A percentile compares a stretch with the other conserved stretches of the same genome.
These are phyloP conservation scores for Pezizomycotina sp. DNA, from an alignment of 2,329 filamentous ascomycete genomes.

Conservation along the genomic window DNA sequence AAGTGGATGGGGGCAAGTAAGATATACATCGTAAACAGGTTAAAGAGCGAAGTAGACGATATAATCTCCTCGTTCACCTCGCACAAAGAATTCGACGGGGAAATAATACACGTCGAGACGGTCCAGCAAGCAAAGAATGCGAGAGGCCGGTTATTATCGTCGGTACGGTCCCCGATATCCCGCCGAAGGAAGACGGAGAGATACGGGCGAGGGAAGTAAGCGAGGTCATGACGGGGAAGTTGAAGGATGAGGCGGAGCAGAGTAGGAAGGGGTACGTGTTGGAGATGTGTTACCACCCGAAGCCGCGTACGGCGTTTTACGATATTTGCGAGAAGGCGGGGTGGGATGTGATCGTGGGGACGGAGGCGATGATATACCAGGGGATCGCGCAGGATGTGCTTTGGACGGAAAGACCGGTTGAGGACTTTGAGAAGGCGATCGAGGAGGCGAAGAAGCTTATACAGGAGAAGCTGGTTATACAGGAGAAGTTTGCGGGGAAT, in stretches of 20 bases:
- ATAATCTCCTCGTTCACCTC: constrained; percentile 53
- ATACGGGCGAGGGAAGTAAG: constrained; percentile 41
- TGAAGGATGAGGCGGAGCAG: constrained; percentile 34
- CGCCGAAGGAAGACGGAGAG: constrained; percentile 50
- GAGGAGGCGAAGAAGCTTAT: constrained; percentile 38
- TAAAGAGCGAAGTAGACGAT: constrained; percentile 47
- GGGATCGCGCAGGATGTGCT: constrained; percentile 47
- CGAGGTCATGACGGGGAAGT: too few species aligned
- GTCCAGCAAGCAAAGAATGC: constrained; percentile 43
- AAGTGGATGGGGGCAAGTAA: constrained; percentile 49
- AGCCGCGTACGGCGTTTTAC: constrained; percentile 50
- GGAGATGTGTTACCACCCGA: constrained; percentile 72
- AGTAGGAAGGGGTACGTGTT: constrained; percentile 49
- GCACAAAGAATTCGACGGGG: constrained; percentile 40
- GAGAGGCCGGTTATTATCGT: constrained; percentile 50
- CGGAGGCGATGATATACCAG: constrained; percentile 62
- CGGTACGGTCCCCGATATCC: constrained; percentile 58
- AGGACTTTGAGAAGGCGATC: constrained; percentile 45
- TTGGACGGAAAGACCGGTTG: constrained; percentile 48
- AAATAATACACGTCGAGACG: constrained; percentile 44
- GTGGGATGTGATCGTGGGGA: constrained; percentile 60
- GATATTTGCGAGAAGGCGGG: constrained; percentile 43
- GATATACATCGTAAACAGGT: constrained; percentile 65
- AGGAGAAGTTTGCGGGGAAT: too few species aligned
- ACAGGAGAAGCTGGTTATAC: constrained; percentile 35